Conservation (phyloP, 768 basidiomycete genomes). For the Lentinula edodes region DNA sequence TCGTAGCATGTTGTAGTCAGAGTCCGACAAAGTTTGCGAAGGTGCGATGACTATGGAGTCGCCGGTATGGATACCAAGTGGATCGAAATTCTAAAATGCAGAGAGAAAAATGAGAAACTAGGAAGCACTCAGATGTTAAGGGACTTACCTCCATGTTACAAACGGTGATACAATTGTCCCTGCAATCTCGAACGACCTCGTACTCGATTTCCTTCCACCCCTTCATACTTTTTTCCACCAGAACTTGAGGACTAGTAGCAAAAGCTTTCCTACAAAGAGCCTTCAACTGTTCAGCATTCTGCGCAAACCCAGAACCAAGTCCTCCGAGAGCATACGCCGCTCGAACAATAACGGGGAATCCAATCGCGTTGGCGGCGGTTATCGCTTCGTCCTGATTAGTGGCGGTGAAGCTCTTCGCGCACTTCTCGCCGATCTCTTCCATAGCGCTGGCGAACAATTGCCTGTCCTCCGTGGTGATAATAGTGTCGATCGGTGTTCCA, state of each 20-base stretch:
- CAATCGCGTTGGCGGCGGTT: conserved; percentile 76
- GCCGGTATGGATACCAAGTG: conserved; percentile 96
- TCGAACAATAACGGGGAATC: conserved; percentile 94
- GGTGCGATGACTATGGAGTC: conserved; percentile 98
- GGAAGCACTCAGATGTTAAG: background rate
- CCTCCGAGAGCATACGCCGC: conserved; percentile 97
- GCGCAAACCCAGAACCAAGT: conserved; percentile 94
- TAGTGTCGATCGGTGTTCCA: conserved; percentile 94
- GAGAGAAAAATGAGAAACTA: background rate
- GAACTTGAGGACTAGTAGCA: conserved; percentile 94
- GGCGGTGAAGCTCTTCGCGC: conserved; percentile 85
- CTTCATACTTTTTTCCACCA: conserved; percentile 99
- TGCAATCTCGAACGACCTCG: conserved; percentile 95
- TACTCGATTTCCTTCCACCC: conserved; percentile 99
- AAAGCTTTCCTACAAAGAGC: conserved; percentile 93
- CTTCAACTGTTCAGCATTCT: conserved; percentile 83
- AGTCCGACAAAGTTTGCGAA: conserved; percentile 96
- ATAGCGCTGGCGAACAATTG: conserved; percentile 92
- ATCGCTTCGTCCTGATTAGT: conserved; percentile 83
- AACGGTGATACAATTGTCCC: conserved; percentile 98
- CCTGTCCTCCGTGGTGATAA: conserved; percentile 95
- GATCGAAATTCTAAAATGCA: conserved; percentile 86
- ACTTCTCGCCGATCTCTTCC: conserved; percentile 93
- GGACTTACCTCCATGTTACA: conserved; percentile 98
- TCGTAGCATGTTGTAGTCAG: conserved; percentile 99